Base-by-base conservation (phyloP, 75 land plant genomes). In the Pinus tabuliformis region DNA sequence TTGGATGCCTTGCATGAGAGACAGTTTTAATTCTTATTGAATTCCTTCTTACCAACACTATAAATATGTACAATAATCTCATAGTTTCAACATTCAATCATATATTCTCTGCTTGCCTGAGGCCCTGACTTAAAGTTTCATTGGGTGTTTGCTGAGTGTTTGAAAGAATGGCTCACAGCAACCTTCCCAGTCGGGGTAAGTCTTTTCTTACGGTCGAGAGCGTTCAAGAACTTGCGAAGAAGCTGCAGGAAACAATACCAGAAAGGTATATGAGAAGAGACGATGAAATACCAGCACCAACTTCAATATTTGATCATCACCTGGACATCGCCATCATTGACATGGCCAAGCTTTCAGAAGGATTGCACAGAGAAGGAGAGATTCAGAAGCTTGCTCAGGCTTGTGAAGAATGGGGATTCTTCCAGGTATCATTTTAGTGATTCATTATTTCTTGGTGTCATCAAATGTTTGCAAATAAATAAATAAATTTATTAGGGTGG, bases 341-440 rank as follows among this genome's bases (percentile, higher is more conserved):
- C 77, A 57, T 83, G 20, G 63, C 78, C 42, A 61, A 78, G 61
- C 78, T 83, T 37, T 52, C 30, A 36, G 59, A 22, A 11, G 65
- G 72, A 5, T 18, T 73, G 17, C n/a, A 77, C 1, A 68, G 64
- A 24, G 79, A 74, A 17, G 30, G 54, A 7, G 84, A 85, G 72
- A 28, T 84, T 5, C 33, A 15, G 3, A 84, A 74, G 66, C 65
- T 84, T 13, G 73, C 63, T 3, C 4, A 21, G 24, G 86, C 83
- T 59, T 81, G 83, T 82, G 72, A 68, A 52, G 77, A 84, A 12
- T 84, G 86, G 86, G 83, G 86, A 1, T n/a, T 76, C 26, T 84
- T 84, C 62, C 83, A 84, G 86, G 86, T 83, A 79, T 20, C 20
- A 59, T 17, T 58, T 42, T 3, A 13, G 5, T 39, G 24, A 15